Percentiles rank a stretch among this genome's conserved stretches.
These are phyloP conservation scores for Jackrogersella minutella DNA, from an alignment of 495 filamentous ascomycete species.

Conservation along the genomic window DNA sequence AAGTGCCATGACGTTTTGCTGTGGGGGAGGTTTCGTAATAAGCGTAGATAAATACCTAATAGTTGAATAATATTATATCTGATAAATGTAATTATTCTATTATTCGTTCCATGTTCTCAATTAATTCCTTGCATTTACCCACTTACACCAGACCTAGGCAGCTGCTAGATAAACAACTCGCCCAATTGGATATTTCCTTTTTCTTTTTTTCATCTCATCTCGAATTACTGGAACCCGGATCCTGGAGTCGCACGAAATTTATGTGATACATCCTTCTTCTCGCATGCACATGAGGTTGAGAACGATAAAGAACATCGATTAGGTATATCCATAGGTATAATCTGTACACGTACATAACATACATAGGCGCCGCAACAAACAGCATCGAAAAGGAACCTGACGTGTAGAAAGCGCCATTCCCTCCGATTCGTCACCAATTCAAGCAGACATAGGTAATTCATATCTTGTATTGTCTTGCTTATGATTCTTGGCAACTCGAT, in stretches of 20 bases:
- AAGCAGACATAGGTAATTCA: background rate
- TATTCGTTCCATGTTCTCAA: too few relatives aligned
- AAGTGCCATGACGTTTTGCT: conserved; percentile 17
- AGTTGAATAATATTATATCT: background rate
- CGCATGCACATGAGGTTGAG: too few relatives aligned
- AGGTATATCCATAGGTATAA: too few relatives aligned
- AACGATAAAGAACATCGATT: too few relatives aligned
- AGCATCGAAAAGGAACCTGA: background rate
- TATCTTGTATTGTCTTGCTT: background rate
- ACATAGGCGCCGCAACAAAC: background rate
- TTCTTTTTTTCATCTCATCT: background rate
- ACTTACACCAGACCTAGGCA: too few relatives aligned
- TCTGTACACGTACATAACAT: background rate
- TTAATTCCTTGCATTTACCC: too few relatives aligned
- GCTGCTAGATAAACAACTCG: too few relatives aligned
- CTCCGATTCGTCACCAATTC: conserved; percentile 1
- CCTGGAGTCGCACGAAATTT: background rate
- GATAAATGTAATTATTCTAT: background rate
- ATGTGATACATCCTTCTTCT: background rate
- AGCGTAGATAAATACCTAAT: background rate
- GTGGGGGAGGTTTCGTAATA: background rate
- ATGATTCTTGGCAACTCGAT: background rate
- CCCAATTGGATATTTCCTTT: too few relatives aligned
- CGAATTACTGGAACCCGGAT: background rate
- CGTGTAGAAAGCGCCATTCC: background rate